Evolutionary conservation across 495 filamentous ascomycete genomes (phyloP), one percentile per base, ranked within the genome.

Genomic region (Chaetomidium leptoderma): DNA sequence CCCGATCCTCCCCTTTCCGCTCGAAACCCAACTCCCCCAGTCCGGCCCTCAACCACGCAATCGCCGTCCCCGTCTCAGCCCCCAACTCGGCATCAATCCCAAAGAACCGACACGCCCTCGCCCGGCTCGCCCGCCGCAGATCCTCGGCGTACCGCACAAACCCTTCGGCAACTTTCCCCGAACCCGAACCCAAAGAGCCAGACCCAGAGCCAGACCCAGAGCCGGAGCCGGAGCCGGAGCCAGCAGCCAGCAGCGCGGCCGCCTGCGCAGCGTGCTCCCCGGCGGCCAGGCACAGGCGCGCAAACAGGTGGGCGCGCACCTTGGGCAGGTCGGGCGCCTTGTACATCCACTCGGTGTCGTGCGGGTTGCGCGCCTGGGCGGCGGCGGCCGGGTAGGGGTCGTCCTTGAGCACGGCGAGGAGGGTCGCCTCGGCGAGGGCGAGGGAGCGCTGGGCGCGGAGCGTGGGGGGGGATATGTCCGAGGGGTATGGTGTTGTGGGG

Each of bases 291-390:
- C 92, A 98, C 14, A 97, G 73, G 7, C 92, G 76, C 2, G 90
- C 90, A 61, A 93, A 95, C 5, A 97, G 75, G 64, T 92, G 83
- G 0, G 90, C 92, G 21, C 91, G 82, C 19, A 97, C 90, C 64
- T 90, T 91, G 24, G 90, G 89, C 26, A 96, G 88, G 50, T 89
- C 84, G 13, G 91, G 89, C 1, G 87, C 80, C 64, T 86, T 86
- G 62, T 91, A 88, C 90, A 96, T 95, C 91, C 91, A 96, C 62
- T 95, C 91, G 33, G 80, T 87, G 69, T 91, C 88, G 59, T 87
- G 83, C 27, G 84, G 80, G 63, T 93, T 91, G 32, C 89, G 79
- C 45, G 83, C 81, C 55, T 90, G 87, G 11, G 88, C 83, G 30
- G 90, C 86, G 14, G 82, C 81, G 3, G 84, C 83, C 1, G 93